A percentile compares a stretch with the other conserved stretches of the same genome.
phyloP scores from a whole-genome alignment of 371 early-diverging fungal species.

The Actinomucor elegans region DNA sequence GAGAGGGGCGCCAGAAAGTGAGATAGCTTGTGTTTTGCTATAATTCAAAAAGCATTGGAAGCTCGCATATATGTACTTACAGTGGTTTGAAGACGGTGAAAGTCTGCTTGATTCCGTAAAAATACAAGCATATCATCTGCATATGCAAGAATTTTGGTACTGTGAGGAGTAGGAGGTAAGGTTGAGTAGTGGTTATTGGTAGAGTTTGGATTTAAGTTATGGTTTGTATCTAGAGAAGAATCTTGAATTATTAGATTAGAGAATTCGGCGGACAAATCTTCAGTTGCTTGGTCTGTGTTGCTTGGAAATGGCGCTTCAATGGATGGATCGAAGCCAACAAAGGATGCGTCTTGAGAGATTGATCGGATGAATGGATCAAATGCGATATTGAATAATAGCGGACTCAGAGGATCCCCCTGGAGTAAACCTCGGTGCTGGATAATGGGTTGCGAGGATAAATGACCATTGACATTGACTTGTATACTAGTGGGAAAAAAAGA shows the following conservation, averaged over 20 bases:
- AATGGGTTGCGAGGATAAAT: background rate
- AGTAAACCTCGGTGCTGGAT: slow-evolving; percentile 12
- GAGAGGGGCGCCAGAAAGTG: slow-evolving; percentile 1
- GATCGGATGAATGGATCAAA: slow-evolving; percentile 19
- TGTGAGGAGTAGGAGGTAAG: background rate
- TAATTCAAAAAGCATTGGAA: slow-evolving; percentile 10
- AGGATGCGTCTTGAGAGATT: background rate
- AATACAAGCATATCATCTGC: slow-evolving; percentile 15
- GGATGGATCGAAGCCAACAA: background rate
- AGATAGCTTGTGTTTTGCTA: slow-evolving; percentile 9
- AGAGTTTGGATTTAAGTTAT: too few species aligned
- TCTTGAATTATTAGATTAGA: background rate
- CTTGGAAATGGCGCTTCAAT: background rate
- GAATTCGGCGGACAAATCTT: background rate
- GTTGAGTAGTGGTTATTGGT: too few species aligned
- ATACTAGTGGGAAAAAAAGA: slow-evolving; percentile 17
- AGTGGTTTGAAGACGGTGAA: background rate
- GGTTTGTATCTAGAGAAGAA: background rate
- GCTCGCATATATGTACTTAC: background rate
- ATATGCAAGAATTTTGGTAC: slow-evolving; percentile 13
- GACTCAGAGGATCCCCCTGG: slow-evolving; percentile 21
- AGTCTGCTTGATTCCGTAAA: background rate
- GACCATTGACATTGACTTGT: slow-evolving; percentile 13
- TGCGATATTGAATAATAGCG: slow-evolving; percentile 21
- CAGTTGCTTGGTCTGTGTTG: too few species aligned